phyloP scores from a whole-genome alignment of 129 eudicot genomes.

The Apium graveolens region DNA sequence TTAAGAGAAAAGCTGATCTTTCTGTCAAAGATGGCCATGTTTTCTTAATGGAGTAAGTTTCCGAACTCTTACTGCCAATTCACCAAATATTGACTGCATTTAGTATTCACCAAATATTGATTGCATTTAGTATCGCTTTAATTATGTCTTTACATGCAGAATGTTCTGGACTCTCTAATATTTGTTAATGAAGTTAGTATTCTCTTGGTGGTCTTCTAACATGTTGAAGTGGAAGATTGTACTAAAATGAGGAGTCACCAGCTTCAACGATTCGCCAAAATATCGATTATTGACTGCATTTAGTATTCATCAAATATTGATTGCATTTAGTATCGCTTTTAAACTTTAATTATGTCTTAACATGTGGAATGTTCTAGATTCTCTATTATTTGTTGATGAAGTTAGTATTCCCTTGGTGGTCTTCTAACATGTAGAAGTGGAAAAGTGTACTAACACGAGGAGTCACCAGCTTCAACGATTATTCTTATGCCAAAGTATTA shows the following conservation, averaged over 20 bases:
- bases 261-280: background rate
- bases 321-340: slow-evolving; percentile 5
- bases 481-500: background rate
- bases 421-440: too few species aligned
- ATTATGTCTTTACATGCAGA: background rate
- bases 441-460: background rate
- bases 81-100: background rate
- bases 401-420: background rate
- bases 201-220: background rate
- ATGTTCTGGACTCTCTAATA: background rate
- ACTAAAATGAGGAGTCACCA: background rate
- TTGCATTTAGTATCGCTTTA: slow-evolving; percentile 3
- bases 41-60: slow-evolving; percentile 89
- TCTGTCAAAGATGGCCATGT: slow-evolving; percentile 94
- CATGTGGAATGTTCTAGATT: background rate
- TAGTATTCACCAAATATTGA: background rate
- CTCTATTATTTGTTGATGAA: background rate
- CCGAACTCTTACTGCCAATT: background rate
- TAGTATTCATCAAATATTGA: background rate
- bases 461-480: background rate
- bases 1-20: slow-evolving; percentile 94
- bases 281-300: background rate
- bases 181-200: background rate
- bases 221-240: background rate
- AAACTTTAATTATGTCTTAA: background rate